Conservation (phyloP, 305 asterid species). For the Rubia occidens region DNA sequence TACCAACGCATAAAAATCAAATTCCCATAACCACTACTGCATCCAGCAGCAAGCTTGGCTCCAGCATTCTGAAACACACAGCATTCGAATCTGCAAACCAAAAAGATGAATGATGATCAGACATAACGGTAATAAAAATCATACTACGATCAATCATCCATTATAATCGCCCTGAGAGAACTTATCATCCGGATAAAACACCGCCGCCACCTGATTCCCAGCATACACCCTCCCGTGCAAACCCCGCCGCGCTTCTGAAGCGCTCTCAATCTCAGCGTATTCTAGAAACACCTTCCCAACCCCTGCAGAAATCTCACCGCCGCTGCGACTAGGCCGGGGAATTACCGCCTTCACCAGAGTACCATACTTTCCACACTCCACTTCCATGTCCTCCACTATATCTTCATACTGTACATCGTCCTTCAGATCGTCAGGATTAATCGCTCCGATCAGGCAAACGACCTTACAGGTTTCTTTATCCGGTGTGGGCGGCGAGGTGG, state of each 20-base stretch:
- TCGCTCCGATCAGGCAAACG: constrained; percentile 74
- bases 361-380: constrained; percentile 89
- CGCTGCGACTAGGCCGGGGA: constrained; percentile 35
- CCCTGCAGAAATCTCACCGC: constrained; percentile 33
- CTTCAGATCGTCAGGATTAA: constrained; percentile 62
- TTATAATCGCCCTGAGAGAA: constrained; percentile 68
- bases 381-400: constrained; percentile 82
- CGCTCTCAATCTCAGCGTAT: constrained; percentile 65
- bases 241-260: constrained; percentile 67
- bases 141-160: constrained; percentile 24
- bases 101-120: not conserved
- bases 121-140: not conserved
- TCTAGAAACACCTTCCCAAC: constrained; percentile 71
- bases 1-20: not conserved
- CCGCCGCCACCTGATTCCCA: constrained; percentile 72
- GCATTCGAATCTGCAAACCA: constrained; percentile 38
- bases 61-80: too few species aligned
- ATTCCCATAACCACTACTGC: constrained; percentile 18
- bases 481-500: constrained; percentile 62
- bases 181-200: constrained; percentile 79
- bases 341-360: constrained; percentile 36
- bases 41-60: constrained; percentile 45
- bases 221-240: constrained; percentile 82
- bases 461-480: constrained; percentile 74
- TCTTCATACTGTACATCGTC: constrained; percentile 83